Evolutionary conservation across 2,329 filamentous ascomycete species (phyloP).

Genomic region (Chaetothyriales sp.): DNA sequence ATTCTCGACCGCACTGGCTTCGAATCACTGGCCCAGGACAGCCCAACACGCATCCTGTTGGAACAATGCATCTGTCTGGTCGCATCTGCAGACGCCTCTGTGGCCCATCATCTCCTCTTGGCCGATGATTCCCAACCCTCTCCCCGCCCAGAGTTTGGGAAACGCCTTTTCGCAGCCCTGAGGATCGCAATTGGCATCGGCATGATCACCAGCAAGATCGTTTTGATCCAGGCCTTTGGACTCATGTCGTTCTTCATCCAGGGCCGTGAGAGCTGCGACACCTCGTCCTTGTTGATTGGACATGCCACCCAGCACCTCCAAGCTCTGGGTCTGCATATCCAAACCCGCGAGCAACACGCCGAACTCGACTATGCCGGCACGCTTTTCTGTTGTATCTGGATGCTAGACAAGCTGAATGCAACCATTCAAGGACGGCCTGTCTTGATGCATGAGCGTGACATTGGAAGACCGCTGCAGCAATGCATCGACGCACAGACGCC

Average conservation of each 20-base stretch:
- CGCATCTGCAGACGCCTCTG: slow-evolving; percentile 36
- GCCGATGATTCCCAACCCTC: slow-evolving; percentile 7
- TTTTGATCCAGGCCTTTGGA: slow-evolving; percentile 39
- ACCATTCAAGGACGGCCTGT: slow-evolving; percentile 46
- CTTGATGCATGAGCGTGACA: slow-evolving; percentile 45
- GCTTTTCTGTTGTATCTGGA: slow-evolving; percentile 46
- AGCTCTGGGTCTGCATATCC: slow-evolving; percentile 31
- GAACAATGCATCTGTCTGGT: slow-evolving; percentile 42
- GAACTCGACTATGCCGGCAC: slow-evolving; percentile 19
- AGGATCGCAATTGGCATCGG: slow-evolving; percentile 38
- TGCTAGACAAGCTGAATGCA: slow-evolving; percentile 44
- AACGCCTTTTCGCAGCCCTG: slow-evolving; percentile 33
- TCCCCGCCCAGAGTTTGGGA: slow-evolving; percentile 13
- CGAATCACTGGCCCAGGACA: not conserved
- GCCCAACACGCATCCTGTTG: slow-evolving; percentile 25
- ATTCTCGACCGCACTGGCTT: slow-evolving; percentile 28
- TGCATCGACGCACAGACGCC: slow-evolving; percentile 38
- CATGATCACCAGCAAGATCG: slow-evolving; percentile 39
- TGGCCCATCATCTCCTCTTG: slow-evolving; percentile 24
- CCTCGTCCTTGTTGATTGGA: slow-evolving; percentile 39
- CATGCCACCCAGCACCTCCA: slow-evolving; percentile 38
- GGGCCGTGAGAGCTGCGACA: slow-evolving; percentile 38
- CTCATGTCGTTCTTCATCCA: slow-evolving; percentile 47
- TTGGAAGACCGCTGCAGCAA: slow-evolving; percentile 38
- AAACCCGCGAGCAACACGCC: slow-evolving; percentile 2